Conservation (phyloP, 2,329 filamentous ascomycete species). For the Aspergillus fischeri region DNA sequence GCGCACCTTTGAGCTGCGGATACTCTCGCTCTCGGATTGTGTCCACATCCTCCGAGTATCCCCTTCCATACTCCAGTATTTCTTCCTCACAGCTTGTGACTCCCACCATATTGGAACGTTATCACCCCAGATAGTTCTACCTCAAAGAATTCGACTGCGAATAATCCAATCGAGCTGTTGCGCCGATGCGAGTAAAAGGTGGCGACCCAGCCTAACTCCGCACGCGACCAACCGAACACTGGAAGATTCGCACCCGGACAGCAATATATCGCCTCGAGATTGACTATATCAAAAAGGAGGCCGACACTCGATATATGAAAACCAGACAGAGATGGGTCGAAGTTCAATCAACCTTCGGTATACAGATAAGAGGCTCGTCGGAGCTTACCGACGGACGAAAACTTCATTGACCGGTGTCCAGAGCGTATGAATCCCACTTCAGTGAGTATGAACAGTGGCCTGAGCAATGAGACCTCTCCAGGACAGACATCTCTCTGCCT, state of each 20-base stretch:
- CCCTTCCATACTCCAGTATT: slow-evolving; percentile 19
- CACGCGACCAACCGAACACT: not conserved
- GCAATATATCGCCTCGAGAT: not conserved
- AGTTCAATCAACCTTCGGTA: not conserved
- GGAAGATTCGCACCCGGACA: not conserved
- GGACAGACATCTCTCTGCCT: not conserved
- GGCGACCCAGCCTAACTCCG: not conserved
- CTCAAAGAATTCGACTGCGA: not conserved
- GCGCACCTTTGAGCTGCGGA: slow-evolving; percentile 40
- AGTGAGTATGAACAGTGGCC: not conserved
- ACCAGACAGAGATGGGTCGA: not conserved
- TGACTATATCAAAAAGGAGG: not conserved
- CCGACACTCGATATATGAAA: not conserved
- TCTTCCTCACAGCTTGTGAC: slow-evolving; percentile 1
- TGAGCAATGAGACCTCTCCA: not conserved
- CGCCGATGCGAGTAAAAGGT: not conserved
- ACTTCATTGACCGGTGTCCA: not conserved
- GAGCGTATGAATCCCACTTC: not conserved
- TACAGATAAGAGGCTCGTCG: slow-evolving; percentile 10
- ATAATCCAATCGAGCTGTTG: not conserved
- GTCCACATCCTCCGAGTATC: slow-evolving; percentile 45
- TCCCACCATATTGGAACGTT: not conserved
- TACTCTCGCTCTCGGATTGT: slow-evolving; percentile 46
- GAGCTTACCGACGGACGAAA: slow-evolving; percentile 19
- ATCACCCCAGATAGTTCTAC: not conserved